Evolutionary conservation across 169 alveolate genomes (phyloP).

Genomic region (Toxoplasma gondii): DNA sequence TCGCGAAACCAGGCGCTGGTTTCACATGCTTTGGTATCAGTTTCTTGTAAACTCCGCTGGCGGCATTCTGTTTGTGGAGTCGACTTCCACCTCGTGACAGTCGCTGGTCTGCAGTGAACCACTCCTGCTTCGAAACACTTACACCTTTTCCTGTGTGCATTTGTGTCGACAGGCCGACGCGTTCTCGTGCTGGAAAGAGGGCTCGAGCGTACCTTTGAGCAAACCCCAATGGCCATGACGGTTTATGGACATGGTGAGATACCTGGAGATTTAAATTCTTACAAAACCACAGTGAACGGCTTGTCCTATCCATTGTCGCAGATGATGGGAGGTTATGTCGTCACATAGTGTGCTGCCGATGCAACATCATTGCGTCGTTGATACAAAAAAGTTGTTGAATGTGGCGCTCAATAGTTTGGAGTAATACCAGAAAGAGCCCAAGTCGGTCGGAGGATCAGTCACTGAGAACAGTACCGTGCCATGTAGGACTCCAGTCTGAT

Average conservation of each 20-base stretch:
- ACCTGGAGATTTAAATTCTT: not conserved
- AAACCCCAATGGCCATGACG: slow-evolving; percentile 67
- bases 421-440: too few relatives aligned
- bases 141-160: not conserved
- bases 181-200: slow-evolving; percentile 79
- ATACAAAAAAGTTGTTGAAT: too few relatives aligned
- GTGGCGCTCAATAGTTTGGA: too few relatives aligned
- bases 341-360: too few relatives aligned
- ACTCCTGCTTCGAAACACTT: not conserved
- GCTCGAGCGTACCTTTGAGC: slow-evolving; percentile 64
- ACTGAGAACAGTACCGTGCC: too few relatives aligned
- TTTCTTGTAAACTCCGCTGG: not conserved
- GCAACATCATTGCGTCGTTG: too few relatives aligned
- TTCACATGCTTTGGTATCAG: not conserved
- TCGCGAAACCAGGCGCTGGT: not conserved
- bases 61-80: not conserved
- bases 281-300: not conserved
- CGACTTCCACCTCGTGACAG: not conserved
- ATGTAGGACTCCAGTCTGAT: too few relatives aligned
- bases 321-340: not conserved
- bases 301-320: not conserved
- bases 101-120: not conserved
- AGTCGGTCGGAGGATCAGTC: too few relatives aligned
- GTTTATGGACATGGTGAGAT: slow-evolving; percentile 72
- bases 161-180: not conserved